Conservation (phyloP, 1,284 basidiomycete genomes). For the Fomitopsis palustris region DNA sequence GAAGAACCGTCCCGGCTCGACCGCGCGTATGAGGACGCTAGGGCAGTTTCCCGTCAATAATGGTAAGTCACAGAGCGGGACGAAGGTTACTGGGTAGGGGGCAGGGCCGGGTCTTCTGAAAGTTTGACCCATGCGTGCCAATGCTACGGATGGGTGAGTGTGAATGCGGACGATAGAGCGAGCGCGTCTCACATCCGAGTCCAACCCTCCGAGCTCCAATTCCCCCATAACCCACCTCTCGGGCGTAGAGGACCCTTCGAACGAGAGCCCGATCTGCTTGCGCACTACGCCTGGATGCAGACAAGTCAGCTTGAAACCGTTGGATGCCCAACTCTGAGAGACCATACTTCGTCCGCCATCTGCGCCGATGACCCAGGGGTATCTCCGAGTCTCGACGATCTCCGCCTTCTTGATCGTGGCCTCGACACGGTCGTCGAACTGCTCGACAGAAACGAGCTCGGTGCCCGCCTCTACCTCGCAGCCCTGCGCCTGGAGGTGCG, state of each 20-base stretch:
- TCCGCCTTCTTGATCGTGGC: conserved; percentile 12
- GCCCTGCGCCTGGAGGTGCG: conserved; percentile 21
- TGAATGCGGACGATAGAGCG: neutral
- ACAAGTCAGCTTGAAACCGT: too few species aligned
- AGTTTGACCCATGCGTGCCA: neutral
- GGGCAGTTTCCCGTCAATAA: too few species aligned
- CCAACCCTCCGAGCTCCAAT: conserved; percentile 21
- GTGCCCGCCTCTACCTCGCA: conserved; percentile 27
- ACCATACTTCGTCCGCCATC: conserved; percentile 34
- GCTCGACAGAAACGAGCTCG: conserved; percentile 23
- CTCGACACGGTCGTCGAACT: conserved; percentile 22
- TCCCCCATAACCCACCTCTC: conserved; percentile 28
- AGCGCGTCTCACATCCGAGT: conserved; percentile 15
- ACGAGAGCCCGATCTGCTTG: conserved; percentile 27
- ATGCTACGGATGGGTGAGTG: neutral
- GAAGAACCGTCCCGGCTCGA: neutral
- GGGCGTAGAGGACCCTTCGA: conserved; percentile 26
- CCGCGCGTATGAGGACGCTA: conserved; percentile 5
- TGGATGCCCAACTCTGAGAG: too few species aligned
- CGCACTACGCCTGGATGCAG: conserved; percentile 28
- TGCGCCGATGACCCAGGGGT: conserved; percentile 28
- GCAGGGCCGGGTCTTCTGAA: neutral
- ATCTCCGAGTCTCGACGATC: conserved; percentile 7
- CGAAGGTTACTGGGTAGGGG: neutral
- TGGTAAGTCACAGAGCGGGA: too few species aligned